Conservation (phyloP, 768 basidiomycete genomes). For the Russula vinacea region DNA sequence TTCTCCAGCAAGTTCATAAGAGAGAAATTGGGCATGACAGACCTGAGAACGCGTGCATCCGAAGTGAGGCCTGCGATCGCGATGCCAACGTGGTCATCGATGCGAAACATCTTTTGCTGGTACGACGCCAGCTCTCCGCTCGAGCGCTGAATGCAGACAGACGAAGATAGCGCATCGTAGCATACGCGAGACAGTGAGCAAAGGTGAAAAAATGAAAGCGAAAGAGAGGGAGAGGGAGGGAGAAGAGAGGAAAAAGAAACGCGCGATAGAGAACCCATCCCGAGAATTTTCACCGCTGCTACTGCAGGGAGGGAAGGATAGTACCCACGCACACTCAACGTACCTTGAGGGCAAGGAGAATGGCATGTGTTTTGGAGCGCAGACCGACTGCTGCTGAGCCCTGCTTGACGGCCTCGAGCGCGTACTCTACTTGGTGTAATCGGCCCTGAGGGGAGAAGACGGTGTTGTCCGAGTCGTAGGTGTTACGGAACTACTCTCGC, state of each 20-base stretch:
- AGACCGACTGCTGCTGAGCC: conserved; percentile 98
- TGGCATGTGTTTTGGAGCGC: conserved; percentile 90
- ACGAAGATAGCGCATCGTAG: background rate
- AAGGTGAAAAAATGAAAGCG: background rate
- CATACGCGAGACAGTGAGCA: background rate
- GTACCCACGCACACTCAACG: conserved; percentile 28
- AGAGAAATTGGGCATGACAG: conserved; percentile 30
- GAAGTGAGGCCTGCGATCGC: conserved; percentile 98
- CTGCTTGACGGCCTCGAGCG: conserved; percentile 98
- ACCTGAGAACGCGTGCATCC: conserved; percentile 97
- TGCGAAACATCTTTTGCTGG: conserved; percentile 99
- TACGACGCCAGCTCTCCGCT: conserved; percentile 98
- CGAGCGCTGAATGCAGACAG: conserved; percentile 67
- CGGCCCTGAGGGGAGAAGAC: conserved; percentile 96
- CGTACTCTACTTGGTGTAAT: conserved; percentile 97
- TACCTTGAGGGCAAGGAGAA: conserved; percentile 91
- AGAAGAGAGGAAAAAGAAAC: too few species aligned
- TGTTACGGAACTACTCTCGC: conserved; percentile 74
- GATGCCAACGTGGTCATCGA: conserved; percentile 99
- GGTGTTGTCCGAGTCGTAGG: conserved; percentile 98
- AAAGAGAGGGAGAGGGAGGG: background rate
- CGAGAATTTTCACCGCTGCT: background rate
- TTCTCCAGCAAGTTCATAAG: too few species aligned
- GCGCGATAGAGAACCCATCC: background rate
- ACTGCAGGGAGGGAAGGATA: background rate